These are phyloP conservation scores for Emericellopsis atlantica DNA, from an alignment of 2,329 filamentous ascomycete genomes.

Conservation along the genomic window DNA sequence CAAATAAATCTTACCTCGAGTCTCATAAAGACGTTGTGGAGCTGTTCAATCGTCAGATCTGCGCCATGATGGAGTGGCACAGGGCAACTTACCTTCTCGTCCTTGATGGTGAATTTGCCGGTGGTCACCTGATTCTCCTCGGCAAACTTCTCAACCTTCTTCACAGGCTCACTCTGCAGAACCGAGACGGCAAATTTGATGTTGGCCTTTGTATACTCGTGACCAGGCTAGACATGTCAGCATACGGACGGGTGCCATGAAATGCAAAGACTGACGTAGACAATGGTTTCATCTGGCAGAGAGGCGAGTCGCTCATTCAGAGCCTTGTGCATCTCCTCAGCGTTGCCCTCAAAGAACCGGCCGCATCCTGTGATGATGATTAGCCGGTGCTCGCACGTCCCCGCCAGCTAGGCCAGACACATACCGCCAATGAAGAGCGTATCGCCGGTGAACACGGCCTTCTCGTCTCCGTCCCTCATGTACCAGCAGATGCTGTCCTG, in stretches of 20 bases:
- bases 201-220: constrained; percentile 97
- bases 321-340: constrained; percentile 84
- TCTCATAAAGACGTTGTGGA: constrained; percentile 96
- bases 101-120: constrained; percentile 90
- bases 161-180: constrained; percentile 59
- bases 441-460: constrained; percentile 87
- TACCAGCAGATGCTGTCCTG: constrained; percentile 97
- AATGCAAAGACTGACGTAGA: constrained; percentile 54
- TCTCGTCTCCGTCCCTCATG: constrained; percentile 64
- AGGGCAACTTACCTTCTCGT: constrained; percentile 64
- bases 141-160: constrained; percentile 66
- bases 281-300: constrained; percentile 80
- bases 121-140: constrained; percentile 77
- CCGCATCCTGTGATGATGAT: constrained; percentile 56
- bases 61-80: not conserved
- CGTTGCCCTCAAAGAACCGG: constrained; percentile 86
- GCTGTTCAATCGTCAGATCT: constrained; percentile 26
- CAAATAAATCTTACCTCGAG: constrained; percentile 45
- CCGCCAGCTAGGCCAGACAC: constrained; percentile 3
- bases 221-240: constrained; percentile 53
- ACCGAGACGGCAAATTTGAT: constrained; percentile 78
- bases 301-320: constrained; percentile 73
- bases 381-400: constrained; percentile 3
- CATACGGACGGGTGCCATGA: not conserved
- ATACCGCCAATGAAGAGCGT: constrained; percentile 86